Evolutionary conservation across 1,139 yeast genomes (phyloP).

Genomic region (Blastobotrys buckinghamii): DNA sequence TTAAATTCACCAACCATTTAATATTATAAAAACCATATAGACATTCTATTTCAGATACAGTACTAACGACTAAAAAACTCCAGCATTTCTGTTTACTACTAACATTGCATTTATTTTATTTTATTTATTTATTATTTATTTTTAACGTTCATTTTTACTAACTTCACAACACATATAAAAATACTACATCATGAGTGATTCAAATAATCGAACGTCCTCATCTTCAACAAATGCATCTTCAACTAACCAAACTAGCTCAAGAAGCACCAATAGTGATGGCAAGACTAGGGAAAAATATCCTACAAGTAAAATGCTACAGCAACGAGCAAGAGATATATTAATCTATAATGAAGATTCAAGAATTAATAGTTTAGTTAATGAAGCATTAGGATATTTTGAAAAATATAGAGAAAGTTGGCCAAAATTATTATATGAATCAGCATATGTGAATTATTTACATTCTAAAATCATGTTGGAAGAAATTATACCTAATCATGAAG

Average conservation of each 20-base stretch:
- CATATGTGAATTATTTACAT: conserved; percentile 23
- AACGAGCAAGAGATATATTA: conserved; percentile 20
- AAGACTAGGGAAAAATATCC: too few relatives aligned
- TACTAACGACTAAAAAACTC: too few relatives aligned
- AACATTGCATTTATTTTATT: too few relatives aligned
- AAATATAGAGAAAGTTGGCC: conserved; percentile 14
- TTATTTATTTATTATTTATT: too few relatives aligned
- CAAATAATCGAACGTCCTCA: too few relatives aligned
- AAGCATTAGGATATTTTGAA: conserved; percentile 25
- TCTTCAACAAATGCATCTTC: neutral
- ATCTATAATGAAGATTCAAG: conserved; percentile 16
- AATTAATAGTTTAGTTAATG: conserved; percentile 23
- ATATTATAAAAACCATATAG: too few relatives aligned
- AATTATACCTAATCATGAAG: conserved; percentile 23
- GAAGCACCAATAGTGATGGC: neutral
- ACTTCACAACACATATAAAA: too few relatives aligned
- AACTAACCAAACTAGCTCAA: neutral
- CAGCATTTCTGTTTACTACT: too few relatives aligned
- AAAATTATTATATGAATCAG: conserved; percentile 22
- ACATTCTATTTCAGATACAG: too few relatives aligned
- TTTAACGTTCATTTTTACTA: too few relatives aligned
- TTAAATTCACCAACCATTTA: too few relatives aligned
- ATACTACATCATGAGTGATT: too few relatives aligned
- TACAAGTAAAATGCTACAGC: conserved; percentile 15
- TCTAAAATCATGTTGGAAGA: conserved; percentile 20